A percentile compares a stretch with the other conserved stretches of the same genome.
phyloP scores from a whole-genome alignment of 768 basidiomycete genomes.

The Kwoniella newhampshirensis region DNA sequence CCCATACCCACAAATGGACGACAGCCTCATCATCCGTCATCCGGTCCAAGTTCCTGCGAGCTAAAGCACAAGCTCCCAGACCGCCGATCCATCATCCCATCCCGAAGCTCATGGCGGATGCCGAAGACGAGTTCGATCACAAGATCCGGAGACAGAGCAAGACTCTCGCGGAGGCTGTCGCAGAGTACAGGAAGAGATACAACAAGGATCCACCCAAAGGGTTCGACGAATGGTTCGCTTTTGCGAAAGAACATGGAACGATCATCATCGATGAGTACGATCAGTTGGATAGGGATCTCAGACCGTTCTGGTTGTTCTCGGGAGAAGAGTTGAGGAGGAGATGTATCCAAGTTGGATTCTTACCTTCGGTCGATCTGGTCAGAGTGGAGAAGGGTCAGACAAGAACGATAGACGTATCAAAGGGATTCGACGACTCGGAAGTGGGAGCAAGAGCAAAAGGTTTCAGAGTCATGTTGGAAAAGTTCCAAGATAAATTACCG shows the following conservation, averaged over 20 bases:
- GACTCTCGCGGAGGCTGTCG: constrained; percentile 46
- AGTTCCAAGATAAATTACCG: constrained; percentile 71
- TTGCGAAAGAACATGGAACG: constrained; percentile 69
- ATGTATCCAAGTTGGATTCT: constrained; percentile 63
- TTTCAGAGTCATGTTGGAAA: constrained; percentile 71
- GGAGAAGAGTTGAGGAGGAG: constrained; percentile 71
- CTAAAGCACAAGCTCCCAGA: constrained; percentile 35
- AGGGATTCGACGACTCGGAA: constrained; percentile 66
- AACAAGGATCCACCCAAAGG: constrained; percentile 48
- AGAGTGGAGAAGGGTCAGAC: constrained; percentile 68
- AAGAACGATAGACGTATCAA: constrained; percentile 62
- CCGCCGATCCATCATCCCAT: constrained; percentile 53
- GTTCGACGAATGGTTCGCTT: constrained; percentile 59
- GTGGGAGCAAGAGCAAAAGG: constrained; percentile 75
- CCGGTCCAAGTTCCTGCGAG: constrained; percentile 46
- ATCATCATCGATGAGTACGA: constrained; percentile 87
- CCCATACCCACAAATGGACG: constrained; percentile 44
- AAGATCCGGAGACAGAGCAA: constrained; percentile 48
- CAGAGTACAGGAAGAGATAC: constrained; percentile 51
- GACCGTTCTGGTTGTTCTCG: constrained; percentile 75
- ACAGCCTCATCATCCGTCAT: constrained; percentile 47
- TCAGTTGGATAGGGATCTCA: constrained; percentile 69
- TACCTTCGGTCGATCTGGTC: constrained; percentile 86
- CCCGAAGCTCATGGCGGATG: constrained; percentile 52
- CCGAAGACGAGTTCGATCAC: constrained; percentile 41